A percentile compares a stretch with the other conserved stretches of the same genome.
These are phyloP conservation scores for Beauveria medogensis DNA, from an alignment of 2,329 filamentous ascomycete species.

Conservation along the genomic window DNA sequence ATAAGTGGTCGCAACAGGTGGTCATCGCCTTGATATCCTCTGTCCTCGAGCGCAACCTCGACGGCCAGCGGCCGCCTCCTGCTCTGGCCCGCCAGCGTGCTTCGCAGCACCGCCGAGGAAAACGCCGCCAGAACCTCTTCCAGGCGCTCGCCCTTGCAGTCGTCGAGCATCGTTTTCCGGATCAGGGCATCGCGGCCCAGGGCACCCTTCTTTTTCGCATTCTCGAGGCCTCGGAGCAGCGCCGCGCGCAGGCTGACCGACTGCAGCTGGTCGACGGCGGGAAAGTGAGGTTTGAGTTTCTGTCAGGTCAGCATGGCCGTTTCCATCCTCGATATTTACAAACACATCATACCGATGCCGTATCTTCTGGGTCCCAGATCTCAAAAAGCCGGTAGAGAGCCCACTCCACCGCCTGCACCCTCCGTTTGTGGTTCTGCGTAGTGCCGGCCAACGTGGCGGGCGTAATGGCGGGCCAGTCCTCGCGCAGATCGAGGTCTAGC, in stretches of 20 bases:
- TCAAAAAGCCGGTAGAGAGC: constrained; percentile 79
- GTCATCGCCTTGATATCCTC: constrained; percentile 47
- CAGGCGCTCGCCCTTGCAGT: constrained; percentile 86
- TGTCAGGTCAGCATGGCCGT: constrained; percentile 24
- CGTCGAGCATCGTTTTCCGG: constrained; percentile 92
- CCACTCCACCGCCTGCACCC: constrained; percentile 82
- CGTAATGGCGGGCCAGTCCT: constrained; percentile 75
- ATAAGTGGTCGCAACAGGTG: constrained; percentile 56
- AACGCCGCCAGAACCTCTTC: constrained; percentile 80
- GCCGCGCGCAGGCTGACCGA: constrained; percentile 84
- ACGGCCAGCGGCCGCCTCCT: constrained; percentile 37
- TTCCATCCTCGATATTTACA: no score
- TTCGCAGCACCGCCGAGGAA: constrained; percentile 74
- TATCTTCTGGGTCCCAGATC: constrained; percentile 71
- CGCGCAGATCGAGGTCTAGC: constrained; percentile 65
- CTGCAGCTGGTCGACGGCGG: constrained; percentile 80
- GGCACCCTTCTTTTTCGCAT: constrained; percentile 78
- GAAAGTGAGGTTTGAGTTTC: constrained; percentile 88
- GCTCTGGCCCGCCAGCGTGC: constrained; percentile 41
- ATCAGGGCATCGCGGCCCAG: constrained; percentile 73
- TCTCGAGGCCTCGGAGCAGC: constrained; percentile 71
- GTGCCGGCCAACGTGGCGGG: constrained; percentile 62
- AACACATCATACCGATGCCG: constrained; percentile 61
- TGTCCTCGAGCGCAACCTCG: constrained; percentile 49
- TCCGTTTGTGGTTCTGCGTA: constrained; percentile 68